Evolutionary conservation across 768 basidiomycete species (phyloP).

Genomic region (Saitozyma sp.): DNA sequence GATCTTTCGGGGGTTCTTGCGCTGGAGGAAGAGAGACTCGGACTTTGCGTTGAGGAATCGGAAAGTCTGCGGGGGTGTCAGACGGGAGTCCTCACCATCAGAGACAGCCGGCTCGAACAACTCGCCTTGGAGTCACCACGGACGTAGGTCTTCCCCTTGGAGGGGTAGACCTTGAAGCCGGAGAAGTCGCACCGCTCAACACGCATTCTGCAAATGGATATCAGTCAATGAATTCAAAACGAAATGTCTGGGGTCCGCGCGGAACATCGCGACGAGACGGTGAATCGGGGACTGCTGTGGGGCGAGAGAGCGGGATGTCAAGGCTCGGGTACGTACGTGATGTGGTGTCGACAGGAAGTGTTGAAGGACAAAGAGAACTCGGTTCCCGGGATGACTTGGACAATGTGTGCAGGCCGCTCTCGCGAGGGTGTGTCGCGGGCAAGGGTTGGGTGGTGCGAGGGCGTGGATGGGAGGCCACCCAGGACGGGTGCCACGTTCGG

Average conservation of each 20-base stretch:
- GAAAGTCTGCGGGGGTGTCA: constrained; percentile 68
- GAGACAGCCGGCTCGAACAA: constrained; percentile 10
- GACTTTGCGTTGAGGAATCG: constrained; percentile 91
- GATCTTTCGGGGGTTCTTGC: constrained; percentile 99
- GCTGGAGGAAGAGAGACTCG: constrained; percentile 94
- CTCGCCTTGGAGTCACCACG: constrained; percentile 92
- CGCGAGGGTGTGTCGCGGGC: too few relatives aligned
- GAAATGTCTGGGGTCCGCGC: too few relatives aligned
- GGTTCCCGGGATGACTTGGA: not conserved
- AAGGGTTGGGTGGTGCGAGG: too few relatives aligned
- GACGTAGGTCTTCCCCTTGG: constrained; percentile 93
- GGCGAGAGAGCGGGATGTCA: not conserved
- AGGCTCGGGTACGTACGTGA: constrained; percentile 2
- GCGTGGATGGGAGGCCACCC: too few relatives aligned
- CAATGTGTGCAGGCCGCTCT: too few relatives aligned
- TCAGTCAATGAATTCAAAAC: not conserved
- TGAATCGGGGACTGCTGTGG: not conserved
- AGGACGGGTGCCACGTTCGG: too few relatives aligned
- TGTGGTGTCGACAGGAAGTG: constrained; percentile 1
- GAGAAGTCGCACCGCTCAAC: constrained; percentile 99
- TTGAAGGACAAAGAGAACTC: constrained; percentile 19
- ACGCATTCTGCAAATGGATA: constrained; percentile 60
- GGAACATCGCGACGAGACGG: too few relatives aligned
- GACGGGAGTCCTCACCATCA: too few relatives aligned
- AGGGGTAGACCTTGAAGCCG: constrained; percentile 95